Percentiles rank a stretch among this genome's conserved stretches.
Evolutionary conservation across 371 early-diverging fungal genomes (phyloP).

Genomic region (Cladochytrium tenue): DNA sequence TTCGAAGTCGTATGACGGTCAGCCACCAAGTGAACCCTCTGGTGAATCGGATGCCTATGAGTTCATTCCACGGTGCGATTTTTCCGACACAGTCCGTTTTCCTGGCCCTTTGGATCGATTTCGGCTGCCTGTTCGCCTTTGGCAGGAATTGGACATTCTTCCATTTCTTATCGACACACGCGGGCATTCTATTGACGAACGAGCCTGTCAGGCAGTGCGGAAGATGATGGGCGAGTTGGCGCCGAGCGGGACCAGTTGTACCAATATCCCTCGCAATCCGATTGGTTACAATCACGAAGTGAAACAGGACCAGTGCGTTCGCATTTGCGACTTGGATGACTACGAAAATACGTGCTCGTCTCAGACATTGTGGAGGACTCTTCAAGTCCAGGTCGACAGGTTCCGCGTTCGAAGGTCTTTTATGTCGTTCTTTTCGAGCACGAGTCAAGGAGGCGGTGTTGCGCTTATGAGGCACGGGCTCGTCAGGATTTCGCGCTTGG

Average conservation of each 20-base stretch:
- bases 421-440: constrained; percentile 80
- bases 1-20: neutral
- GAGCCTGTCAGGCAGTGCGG: constrained; percentile 39
- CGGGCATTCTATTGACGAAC: constrained; percentile 65
- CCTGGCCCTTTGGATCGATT: constrained; percentile 2
- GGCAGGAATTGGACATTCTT: constrained; percentile 75
- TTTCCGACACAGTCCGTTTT: neutral
- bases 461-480: constrained; percentile 88
- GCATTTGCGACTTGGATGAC: constrained; percentile 59
- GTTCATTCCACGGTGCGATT: neutral
- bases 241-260: constrained; percentile 61
- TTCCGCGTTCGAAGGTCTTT: constrained; percentile 42
- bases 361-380: constrained; percentile 54
- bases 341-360: constrained; percentile 48
- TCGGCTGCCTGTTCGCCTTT: constrained; percentile 60
- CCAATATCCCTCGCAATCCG: constrained; percentile 70
- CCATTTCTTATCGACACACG: constrained; percentile 67
- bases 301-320: constrained; percentile 68
- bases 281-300: constrained; percentile 73
- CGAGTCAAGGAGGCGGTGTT: constrained; percentile 89
- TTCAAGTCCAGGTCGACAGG: constrained; percentile 40
- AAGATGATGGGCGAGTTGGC: constrained; percentile 46
- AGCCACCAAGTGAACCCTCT: neutral
- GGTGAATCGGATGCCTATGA: neutral
- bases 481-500: constrained; percentile 67